phyloP scores from a whole-genome alignment of 1,139 yeast species.

The Hemisphaericaspora xylofermentans region DNA sequence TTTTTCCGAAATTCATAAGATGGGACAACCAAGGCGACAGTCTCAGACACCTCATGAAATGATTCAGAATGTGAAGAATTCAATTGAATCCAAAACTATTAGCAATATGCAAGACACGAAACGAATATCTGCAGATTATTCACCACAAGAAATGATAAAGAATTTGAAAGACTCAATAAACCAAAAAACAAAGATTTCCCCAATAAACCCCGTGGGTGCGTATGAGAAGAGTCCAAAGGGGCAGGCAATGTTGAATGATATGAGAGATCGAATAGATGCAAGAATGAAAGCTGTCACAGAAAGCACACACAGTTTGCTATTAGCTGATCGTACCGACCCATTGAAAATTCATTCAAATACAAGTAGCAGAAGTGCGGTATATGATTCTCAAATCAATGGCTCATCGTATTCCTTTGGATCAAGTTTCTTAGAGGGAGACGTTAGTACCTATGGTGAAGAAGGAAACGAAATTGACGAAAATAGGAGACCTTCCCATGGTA shows the following conservation, averaged over 20 bases:
- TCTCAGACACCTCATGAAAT: constrained; percentile 23
- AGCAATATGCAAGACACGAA: constrained; percentile 18
- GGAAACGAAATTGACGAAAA: not conserved
- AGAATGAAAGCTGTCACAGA: constrained; percentile 10
- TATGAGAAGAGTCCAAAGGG: constrained; percentile 12
- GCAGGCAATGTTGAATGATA: constrained; percentile 20
- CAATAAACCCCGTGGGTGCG: constrained; percentile 1
- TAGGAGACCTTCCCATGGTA: constrained; percentile 7
- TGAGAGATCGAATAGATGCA: constrained; percentile 29
- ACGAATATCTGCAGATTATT: constrained; percentile 21
- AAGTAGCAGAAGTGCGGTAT: constrained; percentile 5
- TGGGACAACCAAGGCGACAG: constrained; percentile 2
- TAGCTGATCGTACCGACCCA: constrained; percentile 8
- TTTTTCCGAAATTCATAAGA: constrained; percentile 2
- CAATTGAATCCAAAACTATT: constrained; percentile 23
- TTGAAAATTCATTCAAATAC: constrained; percentile 13
- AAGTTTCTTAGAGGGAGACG: constrained; percentile 7
- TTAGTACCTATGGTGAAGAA: not conserved
- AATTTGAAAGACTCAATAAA: constrained; percentile 26
- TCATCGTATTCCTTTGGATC: constrained; percentile 18
- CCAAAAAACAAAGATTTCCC: constrained; percentile 19
- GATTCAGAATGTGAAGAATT: constrained; percentile 23
- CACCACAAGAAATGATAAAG: constrained; percentile 31
- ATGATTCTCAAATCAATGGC: constrained; percentile 8
- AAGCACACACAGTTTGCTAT: constrained; percentile 6